phyloP scores from a whole-genome alignment of 371 early-diverging fungal genomes.

The Rhizopus microsporus region DNA sequence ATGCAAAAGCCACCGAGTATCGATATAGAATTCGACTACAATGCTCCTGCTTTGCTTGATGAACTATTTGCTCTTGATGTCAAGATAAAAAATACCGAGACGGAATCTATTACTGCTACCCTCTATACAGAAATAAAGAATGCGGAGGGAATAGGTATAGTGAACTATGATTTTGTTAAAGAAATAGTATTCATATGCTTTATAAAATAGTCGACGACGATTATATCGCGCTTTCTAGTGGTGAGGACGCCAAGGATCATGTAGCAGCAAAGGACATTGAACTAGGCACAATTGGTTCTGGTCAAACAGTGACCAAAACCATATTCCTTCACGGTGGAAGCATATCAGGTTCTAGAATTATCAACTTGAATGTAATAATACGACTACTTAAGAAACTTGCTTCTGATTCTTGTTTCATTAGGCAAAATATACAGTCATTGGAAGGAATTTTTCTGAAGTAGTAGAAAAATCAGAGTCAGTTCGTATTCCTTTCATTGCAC shows the following conservation, averaged over 20 bases:
- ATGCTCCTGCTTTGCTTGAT: slow-evolving; percentile 69
- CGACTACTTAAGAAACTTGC: background rate
- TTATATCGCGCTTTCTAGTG: slow-evolving; percentile 25
- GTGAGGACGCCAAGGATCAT: slow-evolving; percentile 11
- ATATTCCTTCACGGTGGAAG: slow-evolving; percentile 34
- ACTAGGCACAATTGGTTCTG: slow-evolving; percentile 33
- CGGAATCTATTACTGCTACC: slow-evolving; percentile 47
- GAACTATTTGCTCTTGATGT: slow-evolving; percentile 67
- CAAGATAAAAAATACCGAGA: slow-evolving; percentile 63
- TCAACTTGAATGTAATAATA: slow-evolving; percentile 36
- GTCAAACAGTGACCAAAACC: slow-evolving; percentile 17
- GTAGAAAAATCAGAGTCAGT: slow-evolving; percentile 51
- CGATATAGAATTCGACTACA: slow-evolving; percentile 51
- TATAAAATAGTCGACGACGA: slow-evolving; percentile 19
- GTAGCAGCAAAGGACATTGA: slow-evolving; percentile 1
- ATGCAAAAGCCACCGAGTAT: slow-evolving; percentile 70
- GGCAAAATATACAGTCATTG: slow-evolving; percentile 22
- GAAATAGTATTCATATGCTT: background rate
- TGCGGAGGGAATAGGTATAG: slow-evolving; percentile 42
- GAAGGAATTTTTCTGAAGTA: slow-evolving; percentile 14
- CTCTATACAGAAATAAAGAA: slow-evolving; percentile 54
- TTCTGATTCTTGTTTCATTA: background rate
- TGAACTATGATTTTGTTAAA: background rate
- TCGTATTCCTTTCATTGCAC: slow-evolving; percentile 49
- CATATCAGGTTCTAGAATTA: slow-evolving; percentile 32